A percentile compares a stretch with the other conserved stretches of the same genome.
Evolutionary conservation across 768 basidiomycete genomes (phyloP).

Genomic region (Glaciozyma martinii): DNA sequence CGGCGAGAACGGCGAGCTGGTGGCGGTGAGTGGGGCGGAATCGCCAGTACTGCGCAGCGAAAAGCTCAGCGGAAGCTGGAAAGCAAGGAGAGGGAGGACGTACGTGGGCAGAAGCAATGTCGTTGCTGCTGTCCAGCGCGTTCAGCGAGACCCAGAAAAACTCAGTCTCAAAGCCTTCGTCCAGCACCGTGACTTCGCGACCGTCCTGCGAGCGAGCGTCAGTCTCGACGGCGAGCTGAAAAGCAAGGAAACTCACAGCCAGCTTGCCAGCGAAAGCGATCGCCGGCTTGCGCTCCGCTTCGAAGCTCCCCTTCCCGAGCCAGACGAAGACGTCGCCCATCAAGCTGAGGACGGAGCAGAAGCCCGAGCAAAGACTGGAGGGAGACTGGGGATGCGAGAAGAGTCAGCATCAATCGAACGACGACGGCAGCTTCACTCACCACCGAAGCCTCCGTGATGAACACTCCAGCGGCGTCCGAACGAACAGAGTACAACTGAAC

Average conservation of each 20-base stretch:
- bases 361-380: slow-evolving; percentile 18
- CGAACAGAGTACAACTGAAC: slow-evolving; percentile 6
- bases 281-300: slow-evolving; percentile 8
- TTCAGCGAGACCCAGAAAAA: slow-evolving; percentile 9
- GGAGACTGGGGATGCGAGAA: background rate
- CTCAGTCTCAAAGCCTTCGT: slow-evolving; percentile 17
- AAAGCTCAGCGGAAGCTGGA: background rate
- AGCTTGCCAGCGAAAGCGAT: slow-evolving; percentile 20
- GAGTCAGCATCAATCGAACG: too few species aligned
- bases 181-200: slow-evolving; percentile 1
- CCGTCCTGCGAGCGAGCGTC: background rate
- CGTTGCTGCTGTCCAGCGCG: background rate
- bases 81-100: background rate
- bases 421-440: background rate
- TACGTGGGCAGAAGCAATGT: background rate
- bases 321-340: slow-evolving; percentile 24
- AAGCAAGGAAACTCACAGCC: slow-evolving; percentile 4
- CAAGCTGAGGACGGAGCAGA: slow-evolving; percentile 5
- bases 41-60: slow-evolving; percentile 5
- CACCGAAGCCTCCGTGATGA: slow-evolving; percentile 15
- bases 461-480: slow-evolving; percentile 3
- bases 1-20: background rate
- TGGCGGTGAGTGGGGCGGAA: slow-evolving; percentile 5
- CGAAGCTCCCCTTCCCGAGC: slow-evolving; percentile 17
- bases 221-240: background rate